Conservation (phyloP, 139 green algal species). For the Chlorella sp. region DNA sequence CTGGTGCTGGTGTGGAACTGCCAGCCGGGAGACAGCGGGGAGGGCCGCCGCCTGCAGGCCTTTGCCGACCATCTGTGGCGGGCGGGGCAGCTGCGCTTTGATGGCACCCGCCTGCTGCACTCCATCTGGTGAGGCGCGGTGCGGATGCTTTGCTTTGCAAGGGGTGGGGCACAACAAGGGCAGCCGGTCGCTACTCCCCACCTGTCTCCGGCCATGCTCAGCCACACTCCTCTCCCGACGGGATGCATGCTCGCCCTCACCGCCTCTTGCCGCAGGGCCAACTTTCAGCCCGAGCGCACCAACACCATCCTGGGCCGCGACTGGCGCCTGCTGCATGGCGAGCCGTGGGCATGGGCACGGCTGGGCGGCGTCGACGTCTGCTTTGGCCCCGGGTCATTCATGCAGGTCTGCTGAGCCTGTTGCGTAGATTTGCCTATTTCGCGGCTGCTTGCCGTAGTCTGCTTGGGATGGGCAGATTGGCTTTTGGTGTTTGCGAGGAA, state of each 20-base stretch:
- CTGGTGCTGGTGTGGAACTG: constrained; percentile 68
- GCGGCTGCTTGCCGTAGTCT: background rate
- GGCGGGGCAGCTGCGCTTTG: background rate
- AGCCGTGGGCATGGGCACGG: constrained; percentile 26
- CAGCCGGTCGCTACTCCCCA: no score
- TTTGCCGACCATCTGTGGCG: constrained; percentile 19
- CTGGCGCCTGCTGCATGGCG: constrained; percentile 57
- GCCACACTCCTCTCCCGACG: no score
- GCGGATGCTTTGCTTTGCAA: no score
- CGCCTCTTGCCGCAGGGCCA: constrained; percentile 78
- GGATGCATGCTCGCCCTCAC: no score
- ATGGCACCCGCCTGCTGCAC: no score
- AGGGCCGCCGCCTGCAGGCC: background rate
- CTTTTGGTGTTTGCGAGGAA: no score
- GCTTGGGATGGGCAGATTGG: no score
- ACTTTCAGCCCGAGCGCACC: constrained; percentile 63
- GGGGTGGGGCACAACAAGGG: no score
- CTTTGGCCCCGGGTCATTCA: constrained; percentile 70
- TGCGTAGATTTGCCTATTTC: background rate
- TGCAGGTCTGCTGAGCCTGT: constrained; percentile 48
- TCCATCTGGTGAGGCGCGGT: background rate
- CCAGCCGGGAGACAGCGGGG: background rate
- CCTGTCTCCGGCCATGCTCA: no score
- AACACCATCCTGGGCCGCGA: constrained; percentile 65
- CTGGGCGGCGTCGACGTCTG: constrained; percentile 69